These are phyloP conservation scores for Adenanthera pavonina DNA, from an alignment of 306 rosid species.

Conservation along the genomic window DNA sequence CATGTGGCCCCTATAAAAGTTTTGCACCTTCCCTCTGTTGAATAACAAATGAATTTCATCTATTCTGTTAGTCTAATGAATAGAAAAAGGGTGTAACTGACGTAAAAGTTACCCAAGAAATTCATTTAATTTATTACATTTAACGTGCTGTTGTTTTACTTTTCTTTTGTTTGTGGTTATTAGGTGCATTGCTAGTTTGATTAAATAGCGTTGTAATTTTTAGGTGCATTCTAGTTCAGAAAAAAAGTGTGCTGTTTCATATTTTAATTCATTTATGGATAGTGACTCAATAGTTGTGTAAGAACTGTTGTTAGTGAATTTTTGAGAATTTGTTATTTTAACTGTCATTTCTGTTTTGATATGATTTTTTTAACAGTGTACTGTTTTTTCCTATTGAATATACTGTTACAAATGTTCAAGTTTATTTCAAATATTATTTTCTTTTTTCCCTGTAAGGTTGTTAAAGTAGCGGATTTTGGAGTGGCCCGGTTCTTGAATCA, in stretches of 20 bases:
- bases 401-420: slow-evolving; percentile 5
- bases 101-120: neutral
- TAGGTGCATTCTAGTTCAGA: neutral
- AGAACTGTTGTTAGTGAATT: slow-evolving; percentile 7
- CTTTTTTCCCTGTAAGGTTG: slow-evolving; percentile 57
- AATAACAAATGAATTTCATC: no score
- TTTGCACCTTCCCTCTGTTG: neutral
- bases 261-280: neutral
- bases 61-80: neutral
- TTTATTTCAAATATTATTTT: neutral
- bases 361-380: neutral
- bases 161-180: neutral
- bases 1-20: neutral
- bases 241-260: neutral
- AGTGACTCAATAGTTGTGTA: slow-evolving; percentile 12
- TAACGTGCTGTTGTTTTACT: neutral
- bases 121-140: neutral
- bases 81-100: neutral
- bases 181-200: neutral
- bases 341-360: slow-evolving; percentile 18
- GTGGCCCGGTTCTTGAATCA: slow-evolving; percentile 89
- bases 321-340: neutral
- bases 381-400: neutral
- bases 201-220: neutral
- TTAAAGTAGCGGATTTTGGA: slow-evolving; percentile 99